Evolutionary conservation across 2,329 filamentous ascomycete genomes (phyloP).

Genomic region (Ambrosiella xylebori): DNA sequence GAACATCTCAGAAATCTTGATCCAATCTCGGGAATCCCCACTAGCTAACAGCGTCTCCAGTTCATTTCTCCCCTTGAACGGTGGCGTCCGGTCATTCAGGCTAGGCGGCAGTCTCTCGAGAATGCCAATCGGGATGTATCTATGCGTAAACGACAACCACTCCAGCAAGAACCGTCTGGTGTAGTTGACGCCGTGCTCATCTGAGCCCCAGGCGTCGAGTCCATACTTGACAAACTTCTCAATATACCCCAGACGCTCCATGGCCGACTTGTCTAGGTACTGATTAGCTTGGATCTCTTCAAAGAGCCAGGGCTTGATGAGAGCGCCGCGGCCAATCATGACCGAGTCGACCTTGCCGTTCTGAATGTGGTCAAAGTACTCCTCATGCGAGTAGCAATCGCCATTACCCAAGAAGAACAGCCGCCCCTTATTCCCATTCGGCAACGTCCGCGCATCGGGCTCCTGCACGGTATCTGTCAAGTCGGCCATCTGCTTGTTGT

Average conservation of each 20-base stretch:
- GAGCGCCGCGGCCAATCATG: conserved; percentile 89
- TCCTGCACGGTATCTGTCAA: conserved; percentile 62
- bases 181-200: conserved; percentile 81
- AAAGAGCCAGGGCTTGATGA: conserved; percentile 97
- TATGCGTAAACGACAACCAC: conserved; percentile 83
- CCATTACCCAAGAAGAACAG: conserved; percentile 93
- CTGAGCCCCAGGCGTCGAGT: conserved; percentile 85
- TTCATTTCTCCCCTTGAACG: conserved; percentile 70
- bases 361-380: conserved; percentile 65
- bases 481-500: conserved; percentile 51
- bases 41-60: conserved; percentile 86
- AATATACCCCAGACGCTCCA: conserved; percentile 68
- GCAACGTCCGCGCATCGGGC: conserved; percentile 55
- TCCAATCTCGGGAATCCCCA: conserved; percentile 90
- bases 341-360: conserved; percentile 75
- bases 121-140: conserved; percentile 80
- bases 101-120: conserved; percentile 75
- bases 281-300: conserved; percentile 86
- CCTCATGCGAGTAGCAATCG: conserved; percentile 82
- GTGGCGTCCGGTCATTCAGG: conserved; percentile 76
- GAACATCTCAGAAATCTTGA: conserved; percentile 99
- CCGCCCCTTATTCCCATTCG: conserved; percentile 46
- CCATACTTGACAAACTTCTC: conserved; percentile 85
- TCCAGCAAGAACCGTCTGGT: conserved; percentile 87
- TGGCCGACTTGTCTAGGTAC: conserved; percentile 85